Evolutionary conservation across 352 stramenopile species (phyloP).

Genomic region (Phytophthora parvispora): DNA sequence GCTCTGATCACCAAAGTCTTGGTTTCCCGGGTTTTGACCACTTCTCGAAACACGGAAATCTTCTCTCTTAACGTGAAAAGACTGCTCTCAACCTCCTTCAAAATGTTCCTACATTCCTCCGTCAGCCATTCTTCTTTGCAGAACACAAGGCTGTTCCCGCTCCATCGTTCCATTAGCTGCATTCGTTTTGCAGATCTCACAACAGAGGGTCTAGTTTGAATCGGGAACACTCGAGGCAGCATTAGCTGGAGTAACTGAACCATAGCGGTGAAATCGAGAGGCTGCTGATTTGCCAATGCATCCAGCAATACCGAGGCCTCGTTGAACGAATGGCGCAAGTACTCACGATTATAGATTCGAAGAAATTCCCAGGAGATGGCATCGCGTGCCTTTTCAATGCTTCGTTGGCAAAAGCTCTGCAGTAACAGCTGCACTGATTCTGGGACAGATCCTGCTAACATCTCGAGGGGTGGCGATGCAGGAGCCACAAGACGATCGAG

Average conservation of each 20-base stretch:
- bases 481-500: background rate
- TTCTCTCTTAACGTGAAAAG: background rate
- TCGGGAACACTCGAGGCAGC: background rate
- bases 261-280: background rate
- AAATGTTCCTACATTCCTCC: background rate
- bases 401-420: slow-evolving; percentile 1
- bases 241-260: background rate
- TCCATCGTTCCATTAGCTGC: background rate
- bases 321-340: background rate
- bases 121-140: slow-evolving; percentile 8
- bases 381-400: slow-evolving; percentile 1
- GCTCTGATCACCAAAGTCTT: background rate
- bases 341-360: background rate
- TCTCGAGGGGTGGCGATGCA: background rate
- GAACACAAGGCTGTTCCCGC: background rate
- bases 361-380: background rate
- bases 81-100: background rate
- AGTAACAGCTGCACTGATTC: slow-evolving; percentile 12
- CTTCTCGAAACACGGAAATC: background rate
- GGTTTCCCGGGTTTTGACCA: background rate
- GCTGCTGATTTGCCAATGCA: background rate
- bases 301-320: background rate
- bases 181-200: background rate
- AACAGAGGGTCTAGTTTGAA: background rate
- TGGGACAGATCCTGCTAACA: background rate